Evolutionary conservation across 768 basidiomycete genomes (phyloP), one percentile per base, ranked within the genome.

Genomic region (Tricholoma sp.): DNA sequence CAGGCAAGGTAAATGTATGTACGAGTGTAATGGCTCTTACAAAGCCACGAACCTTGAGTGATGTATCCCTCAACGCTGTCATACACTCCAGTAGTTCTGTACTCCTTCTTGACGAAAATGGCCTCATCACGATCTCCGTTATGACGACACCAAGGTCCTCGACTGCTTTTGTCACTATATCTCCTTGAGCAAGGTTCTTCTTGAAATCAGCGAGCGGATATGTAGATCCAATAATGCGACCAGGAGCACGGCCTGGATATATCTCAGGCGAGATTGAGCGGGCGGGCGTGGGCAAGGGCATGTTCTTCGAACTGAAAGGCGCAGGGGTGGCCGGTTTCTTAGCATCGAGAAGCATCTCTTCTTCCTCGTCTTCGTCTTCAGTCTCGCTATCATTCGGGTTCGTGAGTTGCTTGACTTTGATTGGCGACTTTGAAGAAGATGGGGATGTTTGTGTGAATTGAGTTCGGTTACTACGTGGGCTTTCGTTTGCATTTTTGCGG

Each of bases 81-180:
- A 96, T 74, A 68, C 91, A 94, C 39, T 87, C 82, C 24, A 91
- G 49, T 74, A 94, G 79, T 69, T 93, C 88, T 14, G 76, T 75
- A 35, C 78, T 79, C 58, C 92, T 79, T 62, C 83, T 79, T 35
- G 71, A 73, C 39, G 89, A 81, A 71, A 95, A 96, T 35, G 89
- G 89, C 24, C 77, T 76, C 61, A 80, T 68, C 9, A 89, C 77
- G 43, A 93, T 80, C 66, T 92, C 88, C 57, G 76, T 75, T 46
- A 94, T 81, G 9, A 94, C 86, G 14, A 69, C 77, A 11, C 79
- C 83, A 49, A 95, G 70, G 69, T 94, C 94, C 63, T 88, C 85
- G 7, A 93, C 88, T 0, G 91, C 92, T 71, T 95, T 93, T 12
- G 80, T 83, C 37, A 94, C 90, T 18, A 93, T 73, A 68, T 93